Percentiles rank a stretch among this genome's conserved stretches.
Evolutionary conservation across 1,284 basidiomycete genomes (phyloP).

Genomic region (Pseudozyma sp.): DNA sequence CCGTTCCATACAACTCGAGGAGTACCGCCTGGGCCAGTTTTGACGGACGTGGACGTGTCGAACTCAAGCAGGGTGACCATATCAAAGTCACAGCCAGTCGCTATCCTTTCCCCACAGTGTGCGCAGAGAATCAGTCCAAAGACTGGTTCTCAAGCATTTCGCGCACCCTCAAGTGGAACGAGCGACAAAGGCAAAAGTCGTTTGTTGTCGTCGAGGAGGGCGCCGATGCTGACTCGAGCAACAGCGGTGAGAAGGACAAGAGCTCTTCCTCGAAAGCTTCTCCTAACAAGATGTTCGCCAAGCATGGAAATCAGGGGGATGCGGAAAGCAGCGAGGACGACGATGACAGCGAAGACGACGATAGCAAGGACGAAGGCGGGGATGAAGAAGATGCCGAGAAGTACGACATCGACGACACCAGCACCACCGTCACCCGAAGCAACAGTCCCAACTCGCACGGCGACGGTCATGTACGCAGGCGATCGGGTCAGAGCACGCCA

Average conservation of each 20-base stretch:
- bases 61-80: slow-evolving; percentile 87
- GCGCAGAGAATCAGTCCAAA: slow-evolving; percentile 93
- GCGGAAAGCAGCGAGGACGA: slow-evolving; percentile 27
- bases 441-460: slow-evolving; percentile 43
- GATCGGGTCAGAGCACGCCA: slow-evolving; percentile 37
- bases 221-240: slow-evolving; percentile 70
- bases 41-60: slow-evolving; percentile 94
- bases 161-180: slow-evolving; percentile 86
- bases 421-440: slow-evolving; percentile 51
- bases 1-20: slow-evolving; percentile 96
- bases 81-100: slow-evolving; percentile 98
- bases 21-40: slow-evolving; percentile 99
- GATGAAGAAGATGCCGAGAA: slow-evolving; percentile 57
- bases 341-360: slow-evolving; percentile 42
- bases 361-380: slow-evolving; percentile 34
- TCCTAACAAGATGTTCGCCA: slow-evolving; percentile 39
- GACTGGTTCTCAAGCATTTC: slow-evolving; percentile 99
- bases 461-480: slow-evolving; percentile 32
- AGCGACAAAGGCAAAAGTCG: slow-evolving; percentile 66
- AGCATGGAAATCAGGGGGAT: slow-evolving; percentile 28
- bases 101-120: slow-evolving; percentile 98
- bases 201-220: slow-evolving; percentile 78
- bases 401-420: slow-evolving; percentile 66
- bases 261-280: slow-evolving; percentile 19
- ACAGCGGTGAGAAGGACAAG: slow-evolving; percentile 25